Evolutionary conservation across 2,329 filamentous ascomycete genomes (phyloP).

Genomic region (Aspergillus felis): DNA sequence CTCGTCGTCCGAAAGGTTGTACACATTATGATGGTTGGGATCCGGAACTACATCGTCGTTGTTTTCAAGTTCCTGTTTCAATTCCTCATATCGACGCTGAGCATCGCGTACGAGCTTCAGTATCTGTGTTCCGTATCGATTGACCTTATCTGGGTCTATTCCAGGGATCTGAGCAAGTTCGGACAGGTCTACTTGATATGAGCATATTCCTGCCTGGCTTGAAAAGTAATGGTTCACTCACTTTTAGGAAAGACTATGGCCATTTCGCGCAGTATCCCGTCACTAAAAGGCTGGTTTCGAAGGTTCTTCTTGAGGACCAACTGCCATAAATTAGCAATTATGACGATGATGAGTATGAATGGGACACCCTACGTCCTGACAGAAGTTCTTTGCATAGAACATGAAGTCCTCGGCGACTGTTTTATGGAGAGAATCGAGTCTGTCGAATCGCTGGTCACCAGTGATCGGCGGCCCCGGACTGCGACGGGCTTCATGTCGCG

Average conservation of each 20-base stretch:
- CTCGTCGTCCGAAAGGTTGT: conserved; percentile 42
- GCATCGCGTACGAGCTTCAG: conserved; percentile 40
- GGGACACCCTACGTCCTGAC: conserved; percentile 35
- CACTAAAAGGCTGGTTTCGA: conserved; percentile 45
- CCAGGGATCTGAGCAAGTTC: conserved; percentile 39
- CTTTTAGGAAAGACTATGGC: conserved; percentile 45
- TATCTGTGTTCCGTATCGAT: conserved; percentile 41
- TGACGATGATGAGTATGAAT: background rate
- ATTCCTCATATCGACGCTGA: conserved; percentile 39
- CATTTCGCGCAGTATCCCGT: conserved; percentile 46
- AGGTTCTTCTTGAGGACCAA: conserved; percentile 43
- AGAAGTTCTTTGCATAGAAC: conserved; percentile 40
- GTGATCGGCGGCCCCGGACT: conserved; percentile 46
- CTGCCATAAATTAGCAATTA: conserved; percentile 21
- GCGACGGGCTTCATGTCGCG: conserved; percentile 20
- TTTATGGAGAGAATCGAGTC: conserved; percentile 41
- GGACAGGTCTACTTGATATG: conserved; percentile 27
- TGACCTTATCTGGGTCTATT: conserved; percentile 44
- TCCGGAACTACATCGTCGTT: conserved; percentile 48
- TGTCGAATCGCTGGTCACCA: conserved; percentile 38
- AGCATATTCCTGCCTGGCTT: conserved; percentile 3
- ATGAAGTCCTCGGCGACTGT: conserved; percentile 48
- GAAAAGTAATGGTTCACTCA: conserved; percentile 14
- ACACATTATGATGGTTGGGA: conserved; percentile 45
- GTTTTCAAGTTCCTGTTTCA: conserved; percentile 41